Conservation (phyloP, 2,329 filamentous ascomycete genomes). For the Stemphylium vesicarium region DNA sequence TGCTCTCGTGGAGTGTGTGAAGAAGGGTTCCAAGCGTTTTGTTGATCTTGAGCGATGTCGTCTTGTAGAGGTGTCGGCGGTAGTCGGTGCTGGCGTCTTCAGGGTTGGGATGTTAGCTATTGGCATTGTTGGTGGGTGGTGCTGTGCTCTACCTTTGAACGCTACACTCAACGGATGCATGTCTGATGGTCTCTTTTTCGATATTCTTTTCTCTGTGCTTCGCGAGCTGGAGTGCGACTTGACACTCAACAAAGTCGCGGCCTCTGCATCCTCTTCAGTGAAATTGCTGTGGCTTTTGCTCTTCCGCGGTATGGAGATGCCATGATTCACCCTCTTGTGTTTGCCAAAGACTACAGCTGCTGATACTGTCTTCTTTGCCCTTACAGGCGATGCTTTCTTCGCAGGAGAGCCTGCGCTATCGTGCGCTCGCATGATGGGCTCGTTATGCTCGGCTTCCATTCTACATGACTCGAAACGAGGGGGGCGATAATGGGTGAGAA, state of each 20-base stretch:
- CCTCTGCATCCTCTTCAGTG: background rate
- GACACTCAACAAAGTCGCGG: background rate
- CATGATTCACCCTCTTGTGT: conserved; percentile 10
- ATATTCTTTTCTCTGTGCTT: conserved; percentile 14
- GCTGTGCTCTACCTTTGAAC: conserved; percentile 34
- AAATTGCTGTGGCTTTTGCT: background rate
- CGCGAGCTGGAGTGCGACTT: conserved; percentile 13
- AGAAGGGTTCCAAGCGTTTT: conserved; percentile 23
- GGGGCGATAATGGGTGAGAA: background rate
- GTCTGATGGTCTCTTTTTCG: conserved; percentile 7
- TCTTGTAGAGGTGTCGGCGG: conserved; percentile 32
- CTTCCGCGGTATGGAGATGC: background rate
- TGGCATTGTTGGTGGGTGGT: background rate
- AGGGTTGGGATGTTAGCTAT: conserved; percentile 11
- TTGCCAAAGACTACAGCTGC: conserved; percentile 37
- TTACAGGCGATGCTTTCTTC: background rate
- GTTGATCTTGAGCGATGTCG: conserved; percentile 27
- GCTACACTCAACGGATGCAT: conserved; percentile 33
- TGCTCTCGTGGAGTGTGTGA: conserved; percentile 17
- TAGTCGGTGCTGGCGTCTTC: conserved; percentile 37
- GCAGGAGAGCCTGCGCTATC: background rate
- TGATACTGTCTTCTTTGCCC: conserved; percentile 24
- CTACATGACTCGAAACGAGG: background rate
- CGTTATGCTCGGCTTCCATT: conserved; percentile 6
- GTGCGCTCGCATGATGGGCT: background rate